A percentile compares a stretch with the other conserved stretches of the same genome.
Conservation (phyloP, 2,329 filamentous ascomycete genomes). For the Corynespora cassiicola region DNA sequence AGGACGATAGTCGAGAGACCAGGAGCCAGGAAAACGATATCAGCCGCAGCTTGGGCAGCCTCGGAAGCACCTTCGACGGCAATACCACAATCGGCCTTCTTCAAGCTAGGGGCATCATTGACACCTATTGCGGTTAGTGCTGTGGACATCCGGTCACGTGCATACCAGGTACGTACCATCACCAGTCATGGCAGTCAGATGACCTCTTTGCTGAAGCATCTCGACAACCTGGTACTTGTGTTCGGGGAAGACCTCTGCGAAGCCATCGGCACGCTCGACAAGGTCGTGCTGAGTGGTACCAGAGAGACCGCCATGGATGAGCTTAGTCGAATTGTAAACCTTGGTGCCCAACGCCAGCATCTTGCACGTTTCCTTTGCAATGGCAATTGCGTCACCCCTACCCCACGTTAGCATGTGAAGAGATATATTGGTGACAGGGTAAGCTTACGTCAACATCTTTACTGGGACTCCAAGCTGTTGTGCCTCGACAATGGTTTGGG, state of each 20-base stretch:
- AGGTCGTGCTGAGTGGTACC: constrained; percentile 78
- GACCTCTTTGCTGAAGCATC: constrained; percentile 76
- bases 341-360: constrained; percentile 81
- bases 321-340: constrained; percentile 80
- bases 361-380: constrained; percentile 83
- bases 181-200: constrained; percentile 78
- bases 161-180: constrained; percentile 55
- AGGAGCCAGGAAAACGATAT: constrained; percentile 77
- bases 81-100: constrained; percentile 78
- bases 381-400: constrained; percentile 75
- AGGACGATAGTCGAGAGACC: constrained; percentile 75
- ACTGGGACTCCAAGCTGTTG: constrained; percentile 78
- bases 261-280: constrained; percentile 76
- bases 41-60: constrained; percentile 74
- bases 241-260: constrained; percentile 77
- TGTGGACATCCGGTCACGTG: neutral
- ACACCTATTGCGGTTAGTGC: constrained; percentile 54
- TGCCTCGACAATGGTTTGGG: constrained; percentile 78
- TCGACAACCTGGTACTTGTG: constrained; percentile 80
- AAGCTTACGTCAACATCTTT: constrained; percentile 72
- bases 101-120: constrained; percentile 75
- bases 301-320: constrained; percentile 77
- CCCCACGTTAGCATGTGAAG: constrained; percentile 5
- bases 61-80: constrained; percentile 75
- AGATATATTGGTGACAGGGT: neutral